Evolutionary conservation across 345 rosid species (phyloP), one percentile per base, ranked within the genome.

Genomic region (Rhodamnia rubescens): DNA sequence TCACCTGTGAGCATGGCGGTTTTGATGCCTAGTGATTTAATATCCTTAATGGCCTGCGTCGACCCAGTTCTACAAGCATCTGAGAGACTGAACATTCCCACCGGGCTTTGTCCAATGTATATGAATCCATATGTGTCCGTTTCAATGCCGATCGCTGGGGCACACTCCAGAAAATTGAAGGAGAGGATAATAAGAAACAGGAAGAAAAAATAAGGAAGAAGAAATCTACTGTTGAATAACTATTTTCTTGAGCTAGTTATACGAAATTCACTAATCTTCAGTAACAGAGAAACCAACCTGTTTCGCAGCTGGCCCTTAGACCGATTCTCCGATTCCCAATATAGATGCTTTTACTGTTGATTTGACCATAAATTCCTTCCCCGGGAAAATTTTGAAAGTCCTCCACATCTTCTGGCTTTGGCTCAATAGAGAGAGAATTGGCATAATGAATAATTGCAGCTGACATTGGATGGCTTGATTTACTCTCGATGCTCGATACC

Each of bases 381-480:
- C 99, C 99, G 0, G 99, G 98, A 82, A 91, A 94, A 87, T 92
- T 96, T 24, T 92, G 91, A 85, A 89, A 96, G 7, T 95, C 93
- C 83, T 88, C 91, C 1, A 96, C 98, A 5, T 86, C 83, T 51
- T 92, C 96, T 49, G 98, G 96, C 29, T 87, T 92, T 44, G 99
- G 94, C 87, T 93, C 93, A 15, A 95, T 55, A 29, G 94, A 93
- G 81, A 81, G 84, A 11, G 92, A 89, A 87, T 87, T 90, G 74
- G 90, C 98, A 84, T 92, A 90, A 47, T 91, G 95, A 50, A 96
- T 92, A 49, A 96, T 89, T 53, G 97, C 96, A 83, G 92, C 86
- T 83, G 99, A 96, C 96, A 94, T 93, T 74, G 98, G 99, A 92
- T 96, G 99, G 83, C 95, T 92, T 57, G 99, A 95, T 85, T 94